Conservation (phyloP, 108 stramenopile genomes). For the Pseudonitzschia multistriata region DNA sequence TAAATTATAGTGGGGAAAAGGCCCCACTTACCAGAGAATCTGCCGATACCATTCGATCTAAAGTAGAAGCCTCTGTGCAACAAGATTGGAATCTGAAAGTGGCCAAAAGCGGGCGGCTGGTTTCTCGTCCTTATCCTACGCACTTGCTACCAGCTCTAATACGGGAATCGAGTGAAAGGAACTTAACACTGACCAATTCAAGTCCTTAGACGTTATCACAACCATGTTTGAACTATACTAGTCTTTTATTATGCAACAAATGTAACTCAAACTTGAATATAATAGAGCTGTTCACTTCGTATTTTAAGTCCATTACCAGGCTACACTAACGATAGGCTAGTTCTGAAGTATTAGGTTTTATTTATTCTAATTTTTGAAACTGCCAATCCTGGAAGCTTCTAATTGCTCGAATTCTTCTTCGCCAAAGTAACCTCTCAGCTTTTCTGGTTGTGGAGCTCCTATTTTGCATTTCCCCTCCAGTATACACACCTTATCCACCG, state of each 20-base stretch:
- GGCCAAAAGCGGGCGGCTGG: constrained; percentile 61
- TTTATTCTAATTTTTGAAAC: neutral
- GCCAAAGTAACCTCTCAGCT: constrained; percentile 23
- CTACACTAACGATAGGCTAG: too few relatives aligned
- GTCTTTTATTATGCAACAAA: neutral
- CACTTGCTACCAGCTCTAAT: constrained; percentile 43
- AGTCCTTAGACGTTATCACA: neutral
- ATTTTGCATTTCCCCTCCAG: constrained; percentile 33
- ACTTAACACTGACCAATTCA: neutral
- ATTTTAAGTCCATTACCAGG: too few relatives aligned
- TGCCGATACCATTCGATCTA: constrained; percentile 63
- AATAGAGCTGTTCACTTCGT: too few relatives aligned
- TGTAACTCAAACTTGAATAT: too few relatives aligned
- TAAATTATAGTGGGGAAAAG: constrained; percentile 68
- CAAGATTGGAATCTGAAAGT: constrained; percentile 31
- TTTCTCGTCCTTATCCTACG: constrained; percentile 67
- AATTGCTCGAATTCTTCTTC: constrained; percentile 16
- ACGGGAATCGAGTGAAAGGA: constrained; percentile 25
- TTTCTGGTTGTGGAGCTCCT: constrained; percentile 32
- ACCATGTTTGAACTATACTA: neutral
- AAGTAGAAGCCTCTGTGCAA: constrained; percentile 39
- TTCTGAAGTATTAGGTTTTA: too few relatives aligned
- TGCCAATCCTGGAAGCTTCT: constrained; percentile 21
- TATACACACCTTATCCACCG: constrained; percentile 47
- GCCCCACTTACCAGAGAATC: constrained; percentile 47